A percentile compares a stretch with the other conserved stretches of the same genome.
phyloP scores from a whole-genome alignment of 2,329 filamentous ascomycete genomes.

The Botrytis medusae region DNA sequence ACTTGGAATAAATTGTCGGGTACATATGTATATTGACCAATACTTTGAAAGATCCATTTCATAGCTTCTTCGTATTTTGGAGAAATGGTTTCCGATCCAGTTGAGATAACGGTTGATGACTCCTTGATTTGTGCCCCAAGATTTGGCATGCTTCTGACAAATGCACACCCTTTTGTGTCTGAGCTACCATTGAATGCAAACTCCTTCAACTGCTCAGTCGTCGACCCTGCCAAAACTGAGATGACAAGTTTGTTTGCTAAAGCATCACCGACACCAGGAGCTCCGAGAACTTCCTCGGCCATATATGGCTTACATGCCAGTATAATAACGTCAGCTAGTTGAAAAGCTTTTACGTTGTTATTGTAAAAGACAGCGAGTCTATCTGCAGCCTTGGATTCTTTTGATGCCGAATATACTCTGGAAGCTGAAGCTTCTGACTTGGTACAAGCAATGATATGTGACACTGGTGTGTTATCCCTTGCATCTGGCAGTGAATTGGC shows the following conservation, averaged over 20 bases:
- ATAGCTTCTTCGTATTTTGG: slow-evolving; percentile 8
- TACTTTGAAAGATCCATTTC: slow-evolving; percentile 19
- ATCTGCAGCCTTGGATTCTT: slow-evolving; percentile 7
- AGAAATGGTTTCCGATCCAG: slow-evolving; percentile 5
- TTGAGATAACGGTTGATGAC: slow-evolving; percentile 18
- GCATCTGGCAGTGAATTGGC: neutral
- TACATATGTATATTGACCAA: slow-evolving; percentile 17
- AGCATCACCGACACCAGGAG: slow-evolving; percentile 17
- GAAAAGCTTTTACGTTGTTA: slow-evolving; percentile 18
- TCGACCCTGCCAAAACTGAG: slow-evolving; percentile 19
- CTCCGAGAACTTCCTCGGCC: slow-evolving; percentile 18
- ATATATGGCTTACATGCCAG: slow-evolving; percentile 23
- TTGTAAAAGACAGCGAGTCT: slow-evolving; percentile 13
- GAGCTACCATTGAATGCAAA: slow-evolving; percentile 9
- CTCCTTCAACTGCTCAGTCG: slow-evolving; percentile 3
- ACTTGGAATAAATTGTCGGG: slow-evolving; percentile 18
- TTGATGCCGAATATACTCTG: slow-evolving; percentile 10
- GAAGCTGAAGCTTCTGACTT: slow-evolving; percentile 18
- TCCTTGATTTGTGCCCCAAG: slow-evolving; percentile 20
- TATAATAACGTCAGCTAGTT: slow-evolving; percentile 14
- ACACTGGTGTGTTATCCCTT: slow-evolving; percentile 18
- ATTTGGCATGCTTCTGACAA: slow-evolving; percentile 19
- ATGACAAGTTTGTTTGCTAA: slow-evolving; percentile 22
- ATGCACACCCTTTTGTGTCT: slow-evolving; percentile 1
- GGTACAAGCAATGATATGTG: slow-evolving; percentile 20